Base-by-base conservation (phyloP, 1,284 basidiomycete genomes). In the Neolentinus lepideus region DNA sequence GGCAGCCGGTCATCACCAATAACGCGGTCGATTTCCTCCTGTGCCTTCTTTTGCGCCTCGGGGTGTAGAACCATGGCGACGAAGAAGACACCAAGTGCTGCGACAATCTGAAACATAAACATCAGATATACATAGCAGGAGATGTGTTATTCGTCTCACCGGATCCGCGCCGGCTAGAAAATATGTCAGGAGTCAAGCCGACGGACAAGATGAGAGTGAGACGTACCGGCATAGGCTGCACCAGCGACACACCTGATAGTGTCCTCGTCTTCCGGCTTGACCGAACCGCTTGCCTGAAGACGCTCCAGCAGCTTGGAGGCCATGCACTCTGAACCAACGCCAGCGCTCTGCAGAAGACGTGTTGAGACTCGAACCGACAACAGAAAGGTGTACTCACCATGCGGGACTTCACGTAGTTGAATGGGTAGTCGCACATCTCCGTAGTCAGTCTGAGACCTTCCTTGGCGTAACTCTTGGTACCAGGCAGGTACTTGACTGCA, bases 1-100 rank as follows among this genome's bases (percentile, higher is more conserved):
- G 71, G 71, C 3, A 71, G 52, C 19, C 69, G 54, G 22, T 63
- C 59, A 12, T 26, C n/a, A 8, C 68, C 65, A 29, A 69, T 60
- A 16, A 69, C 64, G 19, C 56, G 46, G 56, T 69, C 64, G 48
- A 71, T 59, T 54, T 70, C 68, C 27, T 57, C 60, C 47, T 67
- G 65, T 1, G 68, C 69, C 19, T 59, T 61, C 9, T 57, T 47
- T 53, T 67, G 66, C n/a, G 65, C 60, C 6, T 69, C 64, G 1
- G 67, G 68, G 52, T 64, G 58, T n/a, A 61, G 48, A 1, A 65
- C 57, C 64, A 70, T 64, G 1, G 65, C 66, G 53, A n/a, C 24
- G n/a, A 36, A 9, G 29, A 24, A 24, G 22, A 25, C 25, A 21
- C 19, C 25, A 3, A 51, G n/a, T 25, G 48, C 48, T 8, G 48